phyloP scores from a whole-genome alignment of 352 stramenopile species.

The Aphanomyces cochlioides region DNA sequence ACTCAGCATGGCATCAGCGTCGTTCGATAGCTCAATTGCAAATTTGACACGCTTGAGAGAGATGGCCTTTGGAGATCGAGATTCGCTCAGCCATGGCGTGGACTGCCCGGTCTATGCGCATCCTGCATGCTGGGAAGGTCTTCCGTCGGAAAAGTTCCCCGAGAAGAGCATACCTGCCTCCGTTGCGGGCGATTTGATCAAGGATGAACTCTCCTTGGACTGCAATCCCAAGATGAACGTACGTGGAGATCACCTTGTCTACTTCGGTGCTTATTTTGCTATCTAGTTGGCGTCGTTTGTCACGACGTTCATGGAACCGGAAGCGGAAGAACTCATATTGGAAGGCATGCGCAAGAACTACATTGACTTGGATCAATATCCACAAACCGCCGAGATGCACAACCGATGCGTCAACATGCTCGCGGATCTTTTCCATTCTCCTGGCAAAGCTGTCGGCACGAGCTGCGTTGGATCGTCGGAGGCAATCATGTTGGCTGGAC shows the following conservation, averaged over 20 bases:
- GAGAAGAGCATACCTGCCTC: slow-evolving; percentile 58
- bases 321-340: slow-evolving; percentile 88
- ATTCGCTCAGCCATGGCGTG: background rate
- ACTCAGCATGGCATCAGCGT: too few species aligned
- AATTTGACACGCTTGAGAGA: background rate
- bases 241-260: background rate
- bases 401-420: slow-evolving; percentile 92
- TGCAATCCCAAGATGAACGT: slow-evolving; percentile 89
- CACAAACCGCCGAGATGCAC: slow-evolving; percentile 90
- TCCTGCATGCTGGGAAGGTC: slow-evolving; percentile 66
- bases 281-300: slow-evolving; percentile 82
- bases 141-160: slow-evolving; percentile 66
- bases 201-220: slow-evolving; percentile 86
- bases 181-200: slow-evolving; percentile 85
- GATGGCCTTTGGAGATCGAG: background rate
- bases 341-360: slow-evolving; percentile 89
- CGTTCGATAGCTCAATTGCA: background rate
- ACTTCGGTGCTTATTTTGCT: background rate
- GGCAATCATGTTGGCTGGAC: slow-evolving; percentile 86
- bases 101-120: slow-evolving; percentile 64
- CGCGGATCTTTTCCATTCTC: slow-evolving; percentile 86
- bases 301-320: slow-evolving; percentile 89
- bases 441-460: slow-evolving; percentile 62
- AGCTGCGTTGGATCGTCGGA: slow-evolving; percentile 91
- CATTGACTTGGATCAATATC: slow-evolving; percentile 91